Evolutionary conservation across 2,329 filamentous ascomycete genomes (phyloP), one percentile per base, ranked within the genome.

Genomic region (Epichloe gansuensis): DNA sequence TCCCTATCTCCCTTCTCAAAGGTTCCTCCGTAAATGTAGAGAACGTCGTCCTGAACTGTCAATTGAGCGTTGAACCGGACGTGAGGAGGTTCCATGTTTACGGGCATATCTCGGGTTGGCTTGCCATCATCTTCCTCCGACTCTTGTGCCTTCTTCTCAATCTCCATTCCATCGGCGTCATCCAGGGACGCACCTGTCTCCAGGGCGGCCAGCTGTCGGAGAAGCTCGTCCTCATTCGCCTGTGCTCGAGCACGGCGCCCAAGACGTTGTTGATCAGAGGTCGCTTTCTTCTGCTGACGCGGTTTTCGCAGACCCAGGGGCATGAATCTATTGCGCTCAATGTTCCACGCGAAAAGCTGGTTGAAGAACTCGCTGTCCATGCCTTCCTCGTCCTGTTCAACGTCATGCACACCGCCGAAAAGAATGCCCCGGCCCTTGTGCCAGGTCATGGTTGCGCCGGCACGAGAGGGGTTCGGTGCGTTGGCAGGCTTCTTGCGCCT

Each of bases 321-420:
- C 73, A 97, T 96, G 71, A 95, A 97, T 8, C 93, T 78, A 65
- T 98, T 98, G 54, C 91, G 81, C 62, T 97, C 93, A 56, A 95
- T 82, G 63, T 95, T 96, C 88, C 90, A 97, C 5, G 90, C 87
- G 62, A 87, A 94, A 25, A 97, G 70, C 52, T 84, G 80, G 61
- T 96, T 91, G 72, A 97, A 98, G 69, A 98, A 98, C 66, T 96
- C 90, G 63, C 88, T 95, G 51, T 98, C 91, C 58, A 98, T 95
- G 3, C 87, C 89, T 66, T 98, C 93, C 64, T 95, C 90, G 57
- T 81, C 91, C 64, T 90, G 80, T 66, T 95, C 89, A 0, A 94
- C 85, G 59, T 95, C 90, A 61, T 96, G 89, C 4, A 98, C 93
- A 50, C 93, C 93, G 44, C 93, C 93, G 64, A 97, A 97, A 61